Conservation (phyloP, 192 early-diverging fungal species). For the Irineochytrium annulatum region DNA sequence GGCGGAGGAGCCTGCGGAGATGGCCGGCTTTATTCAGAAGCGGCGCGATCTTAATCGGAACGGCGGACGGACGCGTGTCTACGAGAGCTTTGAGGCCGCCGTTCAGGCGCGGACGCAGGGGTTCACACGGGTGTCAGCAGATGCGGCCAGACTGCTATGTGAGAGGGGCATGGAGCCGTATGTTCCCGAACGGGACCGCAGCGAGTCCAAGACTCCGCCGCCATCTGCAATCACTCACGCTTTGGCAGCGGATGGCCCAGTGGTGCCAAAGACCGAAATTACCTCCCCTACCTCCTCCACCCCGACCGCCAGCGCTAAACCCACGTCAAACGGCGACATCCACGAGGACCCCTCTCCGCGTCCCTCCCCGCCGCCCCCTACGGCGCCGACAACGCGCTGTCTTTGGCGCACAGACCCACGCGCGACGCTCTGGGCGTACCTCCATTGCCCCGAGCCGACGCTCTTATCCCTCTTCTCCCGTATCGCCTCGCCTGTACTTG, state of each 20-base stretch:
- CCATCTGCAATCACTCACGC: too few species aligned
- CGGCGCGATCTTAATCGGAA: neutral
- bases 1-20: constrained; percentile 4
- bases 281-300: too few species aligned
- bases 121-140: constrained; percentile 27
- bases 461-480: constrained; percentile 11
- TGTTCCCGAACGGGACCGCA: too few species aligned
- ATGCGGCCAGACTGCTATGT: constrained; percentile 30
- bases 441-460: constrained; percentile 27
- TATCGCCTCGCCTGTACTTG: constrained; percentile 16
- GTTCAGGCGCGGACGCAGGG: constrained; percentile 28
- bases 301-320: too few species aligned
- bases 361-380: too few species aligned
- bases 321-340: too few species aligned
- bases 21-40: constrained; percentile 10
- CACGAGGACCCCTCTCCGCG: too few species aligned
- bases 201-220: too few species aligned
- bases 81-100: constrained; percentile 31
- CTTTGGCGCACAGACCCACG: constrained; percentile 28
- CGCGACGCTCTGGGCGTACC: constrained; percentile 29
- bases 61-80: constrained; percentile 2
- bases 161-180: constrained; percentile 26
- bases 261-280: constrained; percentile 5
- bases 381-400: too few species aligned
- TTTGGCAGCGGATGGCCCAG: neutral